Evolutionary conservation across 2,329 filamentous ascomycete genomes (phyloP), one percentile per base, ranked within the genome.

Genomic region (Xylaria sp.): DNA sequence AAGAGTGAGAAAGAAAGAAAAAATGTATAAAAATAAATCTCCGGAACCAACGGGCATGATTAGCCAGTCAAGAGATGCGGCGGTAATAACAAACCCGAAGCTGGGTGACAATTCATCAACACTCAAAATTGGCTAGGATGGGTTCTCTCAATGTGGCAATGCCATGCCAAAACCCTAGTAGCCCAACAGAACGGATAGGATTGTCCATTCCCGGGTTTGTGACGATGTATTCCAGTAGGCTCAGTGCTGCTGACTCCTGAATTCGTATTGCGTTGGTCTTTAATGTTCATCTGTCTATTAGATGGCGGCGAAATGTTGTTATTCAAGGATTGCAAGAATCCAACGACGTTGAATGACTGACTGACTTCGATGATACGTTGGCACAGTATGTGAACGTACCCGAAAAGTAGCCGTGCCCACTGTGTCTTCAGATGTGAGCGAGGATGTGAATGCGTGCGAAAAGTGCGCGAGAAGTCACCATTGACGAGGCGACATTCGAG

Each of bases 381-480:
- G 40, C 35, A 42, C 15, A 56, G 51, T 42, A 46, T n/a, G n/a
- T n/a, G n/a, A 63, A 58, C 53, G 38, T 59, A 11, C 43, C 59
- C 63, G 63, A 28, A 60, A 63, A 52, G 61, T 63, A 4, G 15
- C 56, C 61, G 61, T 21, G 28, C 8, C 15, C 17, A 57, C 38
- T 43, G 28, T 57, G 46, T 21, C 38, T 9, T 19, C 33, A 38
- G 21, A 43, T 19, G 1, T 9, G 40, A 60, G 63, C 57, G 56
- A 63, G n/a, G 21, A 43, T 19, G 1, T 9, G 40, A 60, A 66
- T 60, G 56, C 63, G n/a, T 40, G 51, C 56, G 60, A 65, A 19
- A 63, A 45, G 60, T 65, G 4, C 19, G 57, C 57, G 62, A 60
- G 38, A 63, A 57, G 56, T 60, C 15, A 21, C 42, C 63, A 57